A percentile compares a stretch with the other conserved stretches of the same genome.
Conservation (phyloP, 2,329 filamentous ascomycete genomes). For the Parafenestella ontariensis region DNA sequence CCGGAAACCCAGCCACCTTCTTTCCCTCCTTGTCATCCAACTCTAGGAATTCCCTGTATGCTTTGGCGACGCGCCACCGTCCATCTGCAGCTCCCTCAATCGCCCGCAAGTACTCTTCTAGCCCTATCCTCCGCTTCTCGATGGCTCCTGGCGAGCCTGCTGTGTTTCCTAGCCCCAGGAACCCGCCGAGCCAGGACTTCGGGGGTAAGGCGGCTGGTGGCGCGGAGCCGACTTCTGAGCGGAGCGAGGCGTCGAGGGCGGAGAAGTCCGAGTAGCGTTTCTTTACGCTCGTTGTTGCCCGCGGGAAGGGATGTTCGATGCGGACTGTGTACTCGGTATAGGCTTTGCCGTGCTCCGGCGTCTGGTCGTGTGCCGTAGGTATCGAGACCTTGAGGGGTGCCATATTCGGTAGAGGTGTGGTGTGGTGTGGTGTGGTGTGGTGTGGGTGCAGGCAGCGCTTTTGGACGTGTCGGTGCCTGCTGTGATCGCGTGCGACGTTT, state of each 20-base stretch:
- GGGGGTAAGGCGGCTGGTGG: constrained; percentile 73
- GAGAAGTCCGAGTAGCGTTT: constrained; percentile 86
- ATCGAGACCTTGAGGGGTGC: constrained; percentile 57
- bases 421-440: constrained; percentile 4
- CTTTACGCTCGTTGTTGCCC: constrained; percentile 76
- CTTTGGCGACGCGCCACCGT: constrained; percentile 75
- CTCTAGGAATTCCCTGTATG: constrained; percentile 77
- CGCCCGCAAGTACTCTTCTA: constrained; percentile 75
- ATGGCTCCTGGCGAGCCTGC: constrained; percentile 73
- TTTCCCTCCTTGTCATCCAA: constrained; percentile 51
- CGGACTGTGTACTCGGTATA: constrained; percentile 82
- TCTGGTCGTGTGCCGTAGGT: constrained; percentile 57
- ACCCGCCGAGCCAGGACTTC: constrained; percentile 77
- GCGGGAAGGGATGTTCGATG: constrained; percentile 76
- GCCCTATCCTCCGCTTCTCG: constrained; percentile 69
- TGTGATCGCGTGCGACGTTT: constrained; percentile 15
- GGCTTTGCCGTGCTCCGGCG: constrained; percentile 63
- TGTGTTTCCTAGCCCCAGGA: constrained; percentile 59
- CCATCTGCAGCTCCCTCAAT: constrained; percentile 77
- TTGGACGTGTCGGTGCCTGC: not conserved
- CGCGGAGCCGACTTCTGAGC: constrained; percentile 64
- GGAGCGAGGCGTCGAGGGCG: constrained; percentile 69
- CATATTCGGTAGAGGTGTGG: too few relatives aligned
- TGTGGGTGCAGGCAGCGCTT: constrained; percentile 2
- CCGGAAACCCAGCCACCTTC: constrained; percentile 29